phyloP scores from a whole-genome alignment of 2,329 filamentous ascomycete species.

The Botrytis galanthina region DNA sequence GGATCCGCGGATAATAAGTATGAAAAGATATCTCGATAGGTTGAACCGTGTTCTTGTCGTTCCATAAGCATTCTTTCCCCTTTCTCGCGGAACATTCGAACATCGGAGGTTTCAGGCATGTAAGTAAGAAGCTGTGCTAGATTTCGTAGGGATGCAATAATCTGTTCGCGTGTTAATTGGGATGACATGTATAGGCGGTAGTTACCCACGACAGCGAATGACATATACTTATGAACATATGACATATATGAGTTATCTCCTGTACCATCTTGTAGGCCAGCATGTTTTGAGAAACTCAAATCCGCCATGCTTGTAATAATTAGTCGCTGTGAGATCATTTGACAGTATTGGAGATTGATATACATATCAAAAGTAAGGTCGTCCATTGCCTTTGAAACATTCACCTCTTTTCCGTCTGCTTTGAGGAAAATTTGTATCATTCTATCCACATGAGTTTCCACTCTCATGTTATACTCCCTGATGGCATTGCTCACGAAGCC shows the following conservation, averaged over 20 bases:
- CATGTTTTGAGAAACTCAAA: slow-evolving; percentile 25
- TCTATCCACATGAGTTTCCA: slow-evolving; percentile 25
- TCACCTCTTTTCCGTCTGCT: slow-evolving; percentile 16
- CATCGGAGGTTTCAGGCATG: slow-evolving; percentile 21
- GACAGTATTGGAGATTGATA: neutral
- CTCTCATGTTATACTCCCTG: slow-evolving; percentile 23
- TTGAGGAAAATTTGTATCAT: slow-evolving; percentile 17
- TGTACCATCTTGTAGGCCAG: slow-evolving; percentile 24
- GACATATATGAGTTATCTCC: slow-evolving; percentile 24
- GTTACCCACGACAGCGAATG: slow-evolving; percentile 17
- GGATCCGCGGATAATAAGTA: slow-evolving; percentile 22
- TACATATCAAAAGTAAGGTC: slow-evolving; percentile 27
- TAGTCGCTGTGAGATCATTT: neutral
- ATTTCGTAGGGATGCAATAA: slow-evolving; percentile 21
- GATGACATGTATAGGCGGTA: neutral
- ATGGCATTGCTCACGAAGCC: slow-evolving; percentile 23
- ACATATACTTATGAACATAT: slow-evolving; percentile 26
- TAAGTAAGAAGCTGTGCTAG: slow-evolving; percentile 21
- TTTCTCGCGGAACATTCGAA: slow-evolving; percentile 20
- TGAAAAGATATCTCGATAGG: slow-evolving; percentile 25
- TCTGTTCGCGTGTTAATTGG: neutral
- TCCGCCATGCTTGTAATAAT: slow-evolving; percentile 25
- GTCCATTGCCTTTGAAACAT: slow-evolving; percentile 21
- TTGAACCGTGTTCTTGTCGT: slow-evolving; percentile 21
- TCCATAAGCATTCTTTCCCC: slow-evolving; percentile 22